phyloP scores from a whole-genome alignment of 768 basidiomycete species.

The Mycena indigotica region DNA sequence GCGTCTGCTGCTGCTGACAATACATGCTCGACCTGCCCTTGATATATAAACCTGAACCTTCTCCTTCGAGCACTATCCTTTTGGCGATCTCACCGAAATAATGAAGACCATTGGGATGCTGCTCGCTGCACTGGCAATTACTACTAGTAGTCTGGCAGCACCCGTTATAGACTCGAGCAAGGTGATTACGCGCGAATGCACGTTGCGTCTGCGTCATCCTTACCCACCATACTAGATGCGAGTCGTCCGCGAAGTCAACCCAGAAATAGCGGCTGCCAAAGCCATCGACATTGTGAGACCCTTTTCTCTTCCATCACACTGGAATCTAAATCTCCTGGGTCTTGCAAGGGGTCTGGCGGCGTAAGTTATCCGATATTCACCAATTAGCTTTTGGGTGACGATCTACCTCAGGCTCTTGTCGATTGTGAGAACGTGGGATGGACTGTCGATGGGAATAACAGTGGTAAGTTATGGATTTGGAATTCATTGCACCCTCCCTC shows the following conservation, averaged over 20 bases:
- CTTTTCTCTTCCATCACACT: neutral
- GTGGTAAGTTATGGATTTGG: neutral
- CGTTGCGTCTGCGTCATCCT: too few relatives aligned
- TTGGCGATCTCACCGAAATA: neutral
- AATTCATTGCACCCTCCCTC: neutral
- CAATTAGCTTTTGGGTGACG: neutral
- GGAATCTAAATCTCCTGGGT: too few relatives aligned
- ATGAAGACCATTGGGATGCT: neutral
- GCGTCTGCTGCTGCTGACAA: too few relatives aligned
- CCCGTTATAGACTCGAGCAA: neutral
- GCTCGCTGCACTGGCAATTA: neutral
- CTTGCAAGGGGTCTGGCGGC: neutral
- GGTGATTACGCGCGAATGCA: too few relatives aligned
- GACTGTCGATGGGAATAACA: conserved; percentile 1
- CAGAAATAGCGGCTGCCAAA: neutral
- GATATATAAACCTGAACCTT: neutral
- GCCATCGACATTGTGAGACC: neutral
- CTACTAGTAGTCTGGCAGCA: neutral
- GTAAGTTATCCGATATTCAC: neutral
- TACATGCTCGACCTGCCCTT: too few relatives aligned
- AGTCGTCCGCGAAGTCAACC: neutral
- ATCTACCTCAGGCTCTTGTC: neutral
- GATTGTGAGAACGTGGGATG: neutral
- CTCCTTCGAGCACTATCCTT: too few relatives aligned
- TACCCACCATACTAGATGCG: neutral